Evolutionary conservation across 2,329 filamentous ascomycete species (phyloP).

Genomic region (Penicillium sp.): DNA sequence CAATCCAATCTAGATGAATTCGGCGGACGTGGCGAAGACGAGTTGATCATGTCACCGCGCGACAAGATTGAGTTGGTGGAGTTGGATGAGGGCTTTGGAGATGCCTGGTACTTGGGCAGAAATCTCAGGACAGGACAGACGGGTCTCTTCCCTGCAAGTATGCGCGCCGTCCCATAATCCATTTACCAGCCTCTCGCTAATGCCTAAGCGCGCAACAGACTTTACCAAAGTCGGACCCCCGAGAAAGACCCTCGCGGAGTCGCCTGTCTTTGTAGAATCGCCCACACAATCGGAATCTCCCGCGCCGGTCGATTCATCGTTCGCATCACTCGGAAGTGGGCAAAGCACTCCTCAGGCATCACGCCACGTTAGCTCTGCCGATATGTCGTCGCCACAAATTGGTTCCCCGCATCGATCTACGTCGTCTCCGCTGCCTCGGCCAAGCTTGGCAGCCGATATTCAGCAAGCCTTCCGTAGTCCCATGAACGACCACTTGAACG

Average conservation of each 20-base stretch:
- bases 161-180: constrained; percentile 8
- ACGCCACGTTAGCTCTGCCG: constrained; percentile 37
- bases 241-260: constrained; percentile 7
- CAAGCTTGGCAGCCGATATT: constrained; percentile 38
- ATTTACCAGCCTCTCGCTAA: not conserved
- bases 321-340: constrained; percentile 31
- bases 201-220: constrained; percentile 8
- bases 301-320: constrained; percentile 20
- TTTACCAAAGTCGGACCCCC: constrained; percentile 14
- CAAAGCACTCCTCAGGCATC: constrained; percentile 44
- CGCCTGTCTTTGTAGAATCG: constrained; percentile 11
- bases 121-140: constrained; percentile 43
- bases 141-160: constrained; percentile 52
- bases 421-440: constrained; percentile 39
- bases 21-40: constrained; percentile 83
- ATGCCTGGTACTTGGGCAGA: constrained; percentile 64
- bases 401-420: constrained; percentile 33
- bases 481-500: constrained; percentile 51
- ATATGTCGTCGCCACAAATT: constrained; percentile 26
- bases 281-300: constrained; percentile 15
- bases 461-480: constrained; percentile 48
- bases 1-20: constrained; percentile 72
- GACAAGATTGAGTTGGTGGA: constrained; percentile 64
- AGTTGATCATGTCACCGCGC: constrained; percentile 80
- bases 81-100: constrained; percentile 65